Conservation (phyloP, 306 rosid species). For the Astragalus membranaceus region DNA sequence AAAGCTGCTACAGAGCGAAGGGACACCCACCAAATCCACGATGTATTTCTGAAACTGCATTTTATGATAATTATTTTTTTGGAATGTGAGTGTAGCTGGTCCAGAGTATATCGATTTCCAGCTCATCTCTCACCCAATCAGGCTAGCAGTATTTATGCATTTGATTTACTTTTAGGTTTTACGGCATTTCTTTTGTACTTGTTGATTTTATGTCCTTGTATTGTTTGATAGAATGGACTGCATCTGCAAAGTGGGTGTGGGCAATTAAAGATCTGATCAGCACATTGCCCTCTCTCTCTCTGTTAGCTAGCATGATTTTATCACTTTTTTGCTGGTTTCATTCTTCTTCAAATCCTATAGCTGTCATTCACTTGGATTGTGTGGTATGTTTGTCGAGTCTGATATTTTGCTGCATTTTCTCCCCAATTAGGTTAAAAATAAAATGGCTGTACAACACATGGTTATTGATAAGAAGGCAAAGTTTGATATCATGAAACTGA, state of each 20-base stretch:
- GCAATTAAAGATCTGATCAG: too few species aligned
- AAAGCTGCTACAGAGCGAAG: not conserved
- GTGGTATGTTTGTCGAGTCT: slow-evolving; percentile 1
- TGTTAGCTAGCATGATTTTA: not conserved
- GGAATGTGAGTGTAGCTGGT: not conserved
- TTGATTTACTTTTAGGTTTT: not conserved
- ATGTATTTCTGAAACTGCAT: not conserved
- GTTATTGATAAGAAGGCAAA: slow-evolving; percentile 89
- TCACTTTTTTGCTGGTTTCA: not conserved
- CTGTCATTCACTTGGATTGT: not conserved
- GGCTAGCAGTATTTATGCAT: not conserved
- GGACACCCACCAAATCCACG: not conserved
- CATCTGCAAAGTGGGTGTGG: not conserved
- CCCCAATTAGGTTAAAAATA: slow-evolving; percentile 47
- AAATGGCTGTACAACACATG: slow-evolving; percentile 97
- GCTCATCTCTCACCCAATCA: not conserved
- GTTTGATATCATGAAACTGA: slow-evolving; percentile 88
- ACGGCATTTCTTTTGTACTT: not conserved
- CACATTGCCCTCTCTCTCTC: too few species aligned
- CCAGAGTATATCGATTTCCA: not conserved
- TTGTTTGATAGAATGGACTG: not conserved
- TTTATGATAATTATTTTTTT: not conserved
- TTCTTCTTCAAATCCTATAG: not conserved
- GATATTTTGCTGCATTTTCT: slow-evolving; percentile 13
- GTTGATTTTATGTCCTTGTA: not conserved